Conservation (phyloP, 768 basidiomycete species). For the Atractiella rhizophila region DNA sequence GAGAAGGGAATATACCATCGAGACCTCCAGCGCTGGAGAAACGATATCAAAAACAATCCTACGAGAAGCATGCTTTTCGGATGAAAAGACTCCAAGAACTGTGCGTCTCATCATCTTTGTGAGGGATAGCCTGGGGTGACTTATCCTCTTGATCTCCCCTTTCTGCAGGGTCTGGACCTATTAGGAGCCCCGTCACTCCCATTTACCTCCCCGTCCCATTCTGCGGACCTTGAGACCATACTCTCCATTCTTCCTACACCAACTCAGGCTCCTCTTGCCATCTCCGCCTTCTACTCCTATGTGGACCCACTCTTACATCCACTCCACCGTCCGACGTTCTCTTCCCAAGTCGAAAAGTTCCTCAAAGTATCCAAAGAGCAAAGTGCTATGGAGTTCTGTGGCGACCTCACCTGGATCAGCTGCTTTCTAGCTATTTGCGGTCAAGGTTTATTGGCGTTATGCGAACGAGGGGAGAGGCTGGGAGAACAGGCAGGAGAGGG, state of each 20-base stretch:
- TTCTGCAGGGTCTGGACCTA: no score
- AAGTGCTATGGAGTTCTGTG: slow-evolving; percentile 5
- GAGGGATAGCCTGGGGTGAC: no score
- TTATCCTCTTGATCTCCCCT: no score
- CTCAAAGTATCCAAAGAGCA: no score
- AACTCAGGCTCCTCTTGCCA: slow-evolving; percentile 3
- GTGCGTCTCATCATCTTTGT: no score
- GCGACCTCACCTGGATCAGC: slow-evolving; percentile 10
- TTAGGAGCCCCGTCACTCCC: neutral
- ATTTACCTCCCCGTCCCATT: neutral
- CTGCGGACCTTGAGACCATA: neutral
- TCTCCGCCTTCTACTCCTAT: slow-evolving; percentile 3
- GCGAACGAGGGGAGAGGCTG: no score
- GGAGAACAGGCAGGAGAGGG: neutral
- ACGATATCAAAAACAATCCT: no score
- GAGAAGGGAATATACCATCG: no score
- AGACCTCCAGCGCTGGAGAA: no score
- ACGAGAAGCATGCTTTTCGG: no score
- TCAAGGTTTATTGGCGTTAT: neutral
- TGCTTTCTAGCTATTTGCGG: slow-evolving; percentile 3
- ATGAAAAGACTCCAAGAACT: no score
- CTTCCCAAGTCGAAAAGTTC: slow-evolving; percentile 1
- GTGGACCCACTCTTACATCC: slow-evolving; percentile 5
- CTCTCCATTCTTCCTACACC: slow-evolving; percentile 2
- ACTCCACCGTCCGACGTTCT: slow-evolving; percentile 1